Evolutionary conservation across 345 rosid species (phyloP), one percentile per base, ranked within the genome.

Genomic region (Eucalyptus urophylla): DNA sequence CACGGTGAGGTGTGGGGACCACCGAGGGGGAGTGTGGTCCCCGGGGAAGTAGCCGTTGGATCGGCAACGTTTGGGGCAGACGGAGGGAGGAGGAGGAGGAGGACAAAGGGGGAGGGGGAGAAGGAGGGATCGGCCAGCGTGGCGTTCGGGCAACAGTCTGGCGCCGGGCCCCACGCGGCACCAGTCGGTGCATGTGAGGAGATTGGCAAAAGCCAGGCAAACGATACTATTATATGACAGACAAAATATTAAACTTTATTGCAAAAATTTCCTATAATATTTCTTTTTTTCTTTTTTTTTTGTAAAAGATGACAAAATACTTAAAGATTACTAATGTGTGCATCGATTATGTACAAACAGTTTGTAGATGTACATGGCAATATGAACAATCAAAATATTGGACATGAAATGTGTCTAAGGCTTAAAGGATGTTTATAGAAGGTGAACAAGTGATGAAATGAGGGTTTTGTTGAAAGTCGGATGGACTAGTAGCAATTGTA

Each of bases 1-100:
- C 47, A 76, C 27, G 27, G 47, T 6, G 47, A 89, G 86, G 86
- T 80, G 83, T 80, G 58, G 89, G 92, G 88, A 86, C 90, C 92
- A 90, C 89, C 25, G 7, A 1, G 7, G 72, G n/a, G 33, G 33
- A 0, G 69, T 27, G 86, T 89, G 91, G 88, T 91, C 43, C 90
- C 89, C 47, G 21, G 83, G 37, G 31, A n/a, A 83, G 87, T 90
- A 93, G 93, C 97, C 96, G 97, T 94, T 94, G 92, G 93, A 90
- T 92, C 89, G 86, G n/a, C 43, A 49, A 17, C 25, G 44, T 69
- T 17, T 33, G 43, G 12, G 25, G 2, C 22, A 69, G 40, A 8
- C 16, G 25, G 15, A 37, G 54, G 37, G 62, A 9, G 62, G 27
- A 22, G 11, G 60, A 51, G 37, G 8, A 17, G 22, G 51, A 2